These are phyloP conservation scores for Camelina hispida DNA, from an alignment of 345 rosid genomes.

Conservation along the genomic window DNA sequence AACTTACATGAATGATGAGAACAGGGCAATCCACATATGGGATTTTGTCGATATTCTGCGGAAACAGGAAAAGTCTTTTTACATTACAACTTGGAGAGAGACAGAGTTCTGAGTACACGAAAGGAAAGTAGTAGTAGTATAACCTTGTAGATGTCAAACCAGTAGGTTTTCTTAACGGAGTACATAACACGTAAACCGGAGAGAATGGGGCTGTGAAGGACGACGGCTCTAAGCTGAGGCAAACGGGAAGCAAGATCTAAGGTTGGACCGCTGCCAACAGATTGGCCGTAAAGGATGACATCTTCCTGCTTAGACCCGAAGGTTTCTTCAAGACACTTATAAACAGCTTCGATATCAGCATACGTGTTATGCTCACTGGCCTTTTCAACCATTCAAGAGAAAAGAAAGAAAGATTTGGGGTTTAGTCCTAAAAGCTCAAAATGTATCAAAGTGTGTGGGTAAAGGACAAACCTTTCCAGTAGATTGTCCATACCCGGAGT, in stretches of 20 bases:
- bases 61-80: conserved; percentile 13
- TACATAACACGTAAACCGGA: conserved; percentile 98
- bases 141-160: conserved; percentile 99
- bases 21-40: conserved; percentile 91
- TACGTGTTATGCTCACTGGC: conserved; percentile 97
- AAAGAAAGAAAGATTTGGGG: not conserved
- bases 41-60: conserved; percentile 96
- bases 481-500: conserved; percentile 96
- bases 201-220: conserved; percentile 93
- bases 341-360: conserved; percentile 94
- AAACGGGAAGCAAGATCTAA: conserved; percentile 83
- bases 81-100: not conserved
- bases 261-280: conserved; percentile 98
- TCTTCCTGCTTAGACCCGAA: conserved; percentile 86
- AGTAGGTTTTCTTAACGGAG: conserved; percentile 89
- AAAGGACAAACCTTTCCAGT: conserved; percentile 82
- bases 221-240: conserved; percentile 77
- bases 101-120: no score
- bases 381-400: conserved; percentile 60
- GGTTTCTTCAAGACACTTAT: conserved; percentile 88
- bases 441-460: not conserved
- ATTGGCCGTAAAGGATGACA: conserved; percentile 91
- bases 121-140: not conserved
- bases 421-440: not conserved
- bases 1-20: conserved; percentile 94